Conservation (phyloP, 1,284 basidiomycete genomes). For the Laetiporus sulphureus region DNA sequence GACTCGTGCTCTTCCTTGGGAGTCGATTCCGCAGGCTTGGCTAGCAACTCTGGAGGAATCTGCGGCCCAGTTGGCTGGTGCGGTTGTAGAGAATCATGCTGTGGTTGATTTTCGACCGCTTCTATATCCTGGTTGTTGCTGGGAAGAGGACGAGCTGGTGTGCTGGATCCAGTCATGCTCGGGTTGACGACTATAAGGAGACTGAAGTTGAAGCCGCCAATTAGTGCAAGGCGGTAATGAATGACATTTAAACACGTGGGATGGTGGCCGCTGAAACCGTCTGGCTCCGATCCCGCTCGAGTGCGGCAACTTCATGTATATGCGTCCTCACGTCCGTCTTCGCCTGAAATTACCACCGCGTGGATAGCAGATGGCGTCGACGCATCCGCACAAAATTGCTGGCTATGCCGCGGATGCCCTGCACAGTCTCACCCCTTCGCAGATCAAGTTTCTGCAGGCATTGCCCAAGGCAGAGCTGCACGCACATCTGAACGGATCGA, state of each 20-base stretch:
- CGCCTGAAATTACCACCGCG: too few relatives aligned
- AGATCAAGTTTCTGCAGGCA: conserved; percentile 49
- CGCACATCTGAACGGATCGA: conserved; percentile 78
- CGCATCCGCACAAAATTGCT: conserved; percentile 11
- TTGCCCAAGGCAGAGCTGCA: conserved; percentile 79
- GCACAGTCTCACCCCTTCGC: conserved; percentile 38
- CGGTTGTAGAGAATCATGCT: neutral
- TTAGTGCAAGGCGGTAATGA: too few relatives aligned
- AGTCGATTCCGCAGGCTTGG: too few relatives aligned
- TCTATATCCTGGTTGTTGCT: neutral
- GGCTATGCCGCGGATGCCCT: conserved; percentile 39
- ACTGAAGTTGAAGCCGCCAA: too few relatives aligned
- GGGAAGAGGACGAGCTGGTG: conserved; percentile 33
- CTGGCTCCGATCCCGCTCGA: too few relatives aligned
- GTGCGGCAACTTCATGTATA: neutral
- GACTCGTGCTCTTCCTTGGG: conserved; percentile 10
- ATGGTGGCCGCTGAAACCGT: too few relatives aligned
- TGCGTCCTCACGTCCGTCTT: too few relatives aligned
- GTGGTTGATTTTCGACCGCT: neutral
- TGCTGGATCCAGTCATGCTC: conserved; percentile 45
- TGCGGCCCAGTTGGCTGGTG: too few relatives aligned
- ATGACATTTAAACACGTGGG: too few relatives aligned
- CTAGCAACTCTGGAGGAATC: too few relatives aligned
- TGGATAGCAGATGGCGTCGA: conserved; percentile 1
- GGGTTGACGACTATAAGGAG: too few relatives aligned